Percentiles rank a stretch among this genome's conserved stretches.
phyloP scores from a whole-genome alignment of 495 filamentous ascomycete genomes.

The Staphylotrichum longicolle region DNA sequence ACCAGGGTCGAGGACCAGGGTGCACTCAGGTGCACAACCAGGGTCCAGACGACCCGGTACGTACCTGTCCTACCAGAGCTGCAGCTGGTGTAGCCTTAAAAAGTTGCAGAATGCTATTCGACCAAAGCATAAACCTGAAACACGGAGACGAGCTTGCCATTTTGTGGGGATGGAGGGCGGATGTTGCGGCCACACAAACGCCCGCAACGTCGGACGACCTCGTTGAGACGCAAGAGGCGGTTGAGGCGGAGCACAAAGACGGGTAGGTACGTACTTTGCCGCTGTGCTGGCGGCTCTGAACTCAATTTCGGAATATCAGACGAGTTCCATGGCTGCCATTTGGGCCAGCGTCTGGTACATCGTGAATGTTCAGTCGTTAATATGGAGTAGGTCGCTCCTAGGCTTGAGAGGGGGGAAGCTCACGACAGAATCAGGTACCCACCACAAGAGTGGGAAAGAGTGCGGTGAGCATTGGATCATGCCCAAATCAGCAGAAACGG shows the following conservation, averaged over 20 bases:
- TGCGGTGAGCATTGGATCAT: slow-evolving; percentile 5
- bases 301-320: slow-evolving; percentile 14
- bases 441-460: neutral
- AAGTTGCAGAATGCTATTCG: slow-evolving; percentile 19
- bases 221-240: slow-evolving; percentile 9
- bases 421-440: too few relatives aligned
- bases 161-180: slow-evolving; percentile 14
- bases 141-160: slow-evolving; percentile 37
- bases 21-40: too few relatives aligned
- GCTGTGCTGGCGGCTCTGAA: slow-evolving; percentile 29
- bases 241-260: slow-evolving; percentile 21
- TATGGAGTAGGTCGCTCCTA: neutral
- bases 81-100: slow-evolving; percentile 25
- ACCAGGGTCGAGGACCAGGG: neutral
- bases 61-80: slow-evolving; percentile 28
- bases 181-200: slow-evolving; percentile 19
- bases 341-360: slow-evolving; percentile 4
- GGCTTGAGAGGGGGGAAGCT: neutral
- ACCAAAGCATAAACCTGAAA: slow-evolving; percentile 44
- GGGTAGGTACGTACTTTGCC: slow-evolving; percentile 22
- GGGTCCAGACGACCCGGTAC: slow-evolving; percentile 17
- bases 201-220: slow-evolving; percentile 13
- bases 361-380: neutral
- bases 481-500: slow-evolving; percentile 9
- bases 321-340: slow-evolving; percentile 9